Evolutionary conservation across 1,284 basidiomycete genomes (phyloP).

Genomic region (Cutaneotrichosporon sp.): DNA sequence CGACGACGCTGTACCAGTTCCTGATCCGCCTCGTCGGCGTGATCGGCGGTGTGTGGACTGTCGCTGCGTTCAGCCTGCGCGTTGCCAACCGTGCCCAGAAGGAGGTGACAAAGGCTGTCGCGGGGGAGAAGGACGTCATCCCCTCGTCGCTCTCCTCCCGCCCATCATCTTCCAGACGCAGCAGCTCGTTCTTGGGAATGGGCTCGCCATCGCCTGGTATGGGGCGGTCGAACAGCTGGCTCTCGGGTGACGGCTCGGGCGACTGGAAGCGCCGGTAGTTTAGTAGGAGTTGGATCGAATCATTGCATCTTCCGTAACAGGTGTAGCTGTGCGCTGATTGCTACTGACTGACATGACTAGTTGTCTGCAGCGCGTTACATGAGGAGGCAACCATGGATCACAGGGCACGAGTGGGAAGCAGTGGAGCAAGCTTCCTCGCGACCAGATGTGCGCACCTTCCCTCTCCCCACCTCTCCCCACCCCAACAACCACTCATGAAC

Average conservation of each 20-base stretch:
- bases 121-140: slow-evolving; percentile 41
- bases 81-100: slow-evolving; percentile 51
- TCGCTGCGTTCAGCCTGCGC: slow-evolving; percentile 51
- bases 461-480: no score
- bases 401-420: no score
- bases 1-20: slow-evolving; percentile 76
- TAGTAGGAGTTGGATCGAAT: neutral
- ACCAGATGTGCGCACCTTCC: no score
- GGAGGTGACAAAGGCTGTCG: slow-evolving; percentile 41
- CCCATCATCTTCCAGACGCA: slow-evolving; percentile 5
- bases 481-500: no score
- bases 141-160: slow-evolving; percentile 30
- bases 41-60: slow-evolving; percentile 55
- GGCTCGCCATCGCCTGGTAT: slow-evolving; percentile 5
- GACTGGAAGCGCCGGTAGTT: slow-evolving; percentile 30
- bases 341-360: neutral
- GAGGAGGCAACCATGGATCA: no score
- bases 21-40: slow-evolving; percentile 66
- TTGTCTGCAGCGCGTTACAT: no score
- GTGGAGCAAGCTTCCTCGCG: no score
- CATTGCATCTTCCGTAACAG: neutral
- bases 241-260: slow-evolving; percentile 5
- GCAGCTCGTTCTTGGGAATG: slow-evolving; percentile 13
- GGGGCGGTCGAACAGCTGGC: slow-evolving; percentile 23
- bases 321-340: neutral